These are phyloP conservation scores for Ilyonectria mors-panacis DNA, from an alignment of 2,329 filamentous ascomycete genomes.

Conservation along the genomic window DNA sequence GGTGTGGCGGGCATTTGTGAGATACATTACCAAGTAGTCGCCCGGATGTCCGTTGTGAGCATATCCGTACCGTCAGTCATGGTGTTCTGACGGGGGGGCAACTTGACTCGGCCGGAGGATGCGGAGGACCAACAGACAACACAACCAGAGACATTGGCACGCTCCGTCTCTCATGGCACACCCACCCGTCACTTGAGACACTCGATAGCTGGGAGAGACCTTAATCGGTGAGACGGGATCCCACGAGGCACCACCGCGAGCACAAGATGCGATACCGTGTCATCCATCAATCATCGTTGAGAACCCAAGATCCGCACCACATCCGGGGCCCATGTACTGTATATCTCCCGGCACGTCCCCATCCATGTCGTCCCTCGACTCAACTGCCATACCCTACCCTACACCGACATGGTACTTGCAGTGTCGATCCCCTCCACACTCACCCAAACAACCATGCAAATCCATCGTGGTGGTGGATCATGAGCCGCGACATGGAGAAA, in stretches of 20 bases:
- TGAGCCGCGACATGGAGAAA: background rate
- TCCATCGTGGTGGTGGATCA: background rate
- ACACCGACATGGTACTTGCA: too few relatives aligned
- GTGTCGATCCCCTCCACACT: too few relatives aligned
- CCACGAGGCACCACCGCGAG: background rate
- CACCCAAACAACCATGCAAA: background rate
- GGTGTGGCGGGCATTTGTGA: slow-evolving; percentile 15
- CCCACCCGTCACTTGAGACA: background rate
- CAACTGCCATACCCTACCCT: too few relatives aligned
- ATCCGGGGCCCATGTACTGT: background rate
- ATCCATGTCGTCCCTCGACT: background rate
- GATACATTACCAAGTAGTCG: slow-evolving; percentile 2
- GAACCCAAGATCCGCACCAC: background rate
- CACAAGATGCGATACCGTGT: background rate
- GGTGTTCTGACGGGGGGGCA: background rate
- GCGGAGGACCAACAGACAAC: background rate
- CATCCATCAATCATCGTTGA: background rate
- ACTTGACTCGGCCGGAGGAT: background rate
- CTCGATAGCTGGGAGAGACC: background rate
- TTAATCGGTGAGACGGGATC: background rate
- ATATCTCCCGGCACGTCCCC: background rate
- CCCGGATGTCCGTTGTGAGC: background rate
- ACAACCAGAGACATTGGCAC: background rate
- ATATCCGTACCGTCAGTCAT: background rate
- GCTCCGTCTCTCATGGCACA: too few relatives aligned